Evolutionary conservation across 2,329 filamentous ascomycete species (phyloP), one percentile per base, ranked within the genome.

Genomic region (Westerdykella ornata): DNA sequence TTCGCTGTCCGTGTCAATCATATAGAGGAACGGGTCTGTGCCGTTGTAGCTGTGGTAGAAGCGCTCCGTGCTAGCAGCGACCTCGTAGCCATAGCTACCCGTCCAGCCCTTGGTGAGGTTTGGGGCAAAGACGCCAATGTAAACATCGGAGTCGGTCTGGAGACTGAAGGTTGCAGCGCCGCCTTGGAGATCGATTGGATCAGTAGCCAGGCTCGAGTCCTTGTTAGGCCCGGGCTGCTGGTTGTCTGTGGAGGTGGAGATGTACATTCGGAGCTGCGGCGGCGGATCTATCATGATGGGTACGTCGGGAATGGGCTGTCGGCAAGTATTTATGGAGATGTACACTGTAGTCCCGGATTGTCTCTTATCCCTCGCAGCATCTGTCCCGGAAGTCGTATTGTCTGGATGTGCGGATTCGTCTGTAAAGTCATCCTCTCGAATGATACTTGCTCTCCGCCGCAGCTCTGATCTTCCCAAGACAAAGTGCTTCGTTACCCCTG

Each of bases 241-340:
- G 55, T 88, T 85, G 11, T 72, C 69, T 2, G 71, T 57, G 3
- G 79, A 78, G 14, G 71, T 80, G 3, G 88, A 94, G 36, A 95
- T 72, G 56, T 84, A 94, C 8, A 97, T 69, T 11, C 77, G 77
- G 38, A 97, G 75, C 55, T 94, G 88, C 11, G 85, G 77, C 1
- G 70, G 62, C 12, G 52, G 53, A 9, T 51, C 57, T 12, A 67
- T 63, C 38, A 68, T 71, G 17, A 70, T 68, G 9, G 70, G 67
- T 2, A 70, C 69, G 31, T 76, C 77, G 31, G 74, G 71, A 15
- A 67, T 61, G 11, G 90, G 92, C 54, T 94, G 88, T 18, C 78
- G 66, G 65, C 92, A 98, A 1, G 86, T 89, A 51, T 88, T 97
- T 33, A 88, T 80, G 2, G 88, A 88, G 40, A 98, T 75, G 63